Conservation (phyloP, 108 stramenopile genomes). For the Chaetoceros tenuissimus region DNA sequence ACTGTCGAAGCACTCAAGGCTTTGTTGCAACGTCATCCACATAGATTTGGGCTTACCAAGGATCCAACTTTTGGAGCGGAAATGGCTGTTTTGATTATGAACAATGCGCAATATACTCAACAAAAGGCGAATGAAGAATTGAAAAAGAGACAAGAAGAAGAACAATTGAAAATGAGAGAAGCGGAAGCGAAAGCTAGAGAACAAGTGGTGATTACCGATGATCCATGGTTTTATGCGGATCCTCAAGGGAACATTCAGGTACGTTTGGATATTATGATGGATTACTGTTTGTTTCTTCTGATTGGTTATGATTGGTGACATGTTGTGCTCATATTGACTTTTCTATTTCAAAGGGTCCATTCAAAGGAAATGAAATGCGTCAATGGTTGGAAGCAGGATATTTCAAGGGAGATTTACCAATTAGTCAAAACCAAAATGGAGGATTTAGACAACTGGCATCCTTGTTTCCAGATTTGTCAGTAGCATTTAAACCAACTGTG, state of each 20-base stretch:
- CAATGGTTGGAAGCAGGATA: conserved; percentile 98
- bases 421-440: conserved; percentile 65
- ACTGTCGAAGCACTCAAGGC: conserved; percentile 65
- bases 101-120: conserved; percentile 66
- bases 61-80: conserved; percentile 64
- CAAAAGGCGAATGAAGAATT: conserved; percentile 34
- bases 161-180: conserved; percentile 33
- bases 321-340: not conserved
- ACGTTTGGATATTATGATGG: conserved; percentile 5
- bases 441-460: conserved; percentile 60
- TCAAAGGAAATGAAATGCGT: conserved; percentile 89
- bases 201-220: conserved; percentile 33
- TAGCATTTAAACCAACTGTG: conserved; percentile 47
- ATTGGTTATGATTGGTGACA: not conserved
- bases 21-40: conserved; percentile 59
- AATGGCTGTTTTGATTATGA: conserved; percentile 62
- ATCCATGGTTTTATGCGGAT: conserved; percentile 87
- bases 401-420: conserved; percentile 89
- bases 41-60: conserved; percentile 47
- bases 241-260: conserved; percentile 86
- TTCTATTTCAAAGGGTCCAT: conserved; percentile 71
- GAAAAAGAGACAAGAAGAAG: conserved; percentile 23
- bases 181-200: conserved; percentile 10
- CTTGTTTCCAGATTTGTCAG: conserved; percentile 61
- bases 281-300: not conserved